Evolutionary conservation across 73 alveolate species (phyloP), one percentile per base, ranked within the genome.

Genomic region (Paramecium caudatum): DNA sequence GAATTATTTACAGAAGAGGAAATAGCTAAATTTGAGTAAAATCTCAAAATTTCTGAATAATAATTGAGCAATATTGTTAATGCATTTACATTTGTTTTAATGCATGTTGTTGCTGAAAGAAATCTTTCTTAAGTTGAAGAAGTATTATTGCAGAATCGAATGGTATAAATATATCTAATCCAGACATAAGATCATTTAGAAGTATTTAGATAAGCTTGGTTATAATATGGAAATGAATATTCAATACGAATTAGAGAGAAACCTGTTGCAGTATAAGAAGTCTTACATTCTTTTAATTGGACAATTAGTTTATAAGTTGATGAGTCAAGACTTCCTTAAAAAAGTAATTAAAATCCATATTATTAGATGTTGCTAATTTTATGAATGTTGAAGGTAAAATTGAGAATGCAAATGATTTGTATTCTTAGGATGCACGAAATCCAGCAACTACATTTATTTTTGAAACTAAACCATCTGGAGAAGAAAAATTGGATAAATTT

Each of bases 41-140:
- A 37, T 8, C 74, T 86, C 9, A 41, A 86, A n/a, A 86, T 86
- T 21, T 3, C 41, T 13, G 93, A 86, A 17, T 70, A 86, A 46
- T 17, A 86, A 23, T 86, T 86, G 41, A 50, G 48, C 10, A 86
- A 86, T 86, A 62, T 86, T 34, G 93, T 86, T 2, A 86, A 61
- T 62, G 93, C 90, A 2, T 86, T 86, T 23, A 62, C 90, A 27
- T 86, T 86, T 62, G 82, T 86, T 0, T 41, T 86, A 39, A 86
- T 86, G 93, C 80, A 86, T 21, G 90, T 78, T 23, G 93, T 86
- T 86, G 93, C 93, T 25, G 93, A 86, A 63, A 86, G 93, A 63
- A 86, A 86, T 23, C 30, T 86, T 3, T 63, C 46, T 49, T 34
- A 86, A 43, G 93, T 86, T 41, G 93, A 86, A 63, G 49, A 86